Conservation (phyloP, 306 rosid species). For the Styphnolobium japonicum region DNA sequence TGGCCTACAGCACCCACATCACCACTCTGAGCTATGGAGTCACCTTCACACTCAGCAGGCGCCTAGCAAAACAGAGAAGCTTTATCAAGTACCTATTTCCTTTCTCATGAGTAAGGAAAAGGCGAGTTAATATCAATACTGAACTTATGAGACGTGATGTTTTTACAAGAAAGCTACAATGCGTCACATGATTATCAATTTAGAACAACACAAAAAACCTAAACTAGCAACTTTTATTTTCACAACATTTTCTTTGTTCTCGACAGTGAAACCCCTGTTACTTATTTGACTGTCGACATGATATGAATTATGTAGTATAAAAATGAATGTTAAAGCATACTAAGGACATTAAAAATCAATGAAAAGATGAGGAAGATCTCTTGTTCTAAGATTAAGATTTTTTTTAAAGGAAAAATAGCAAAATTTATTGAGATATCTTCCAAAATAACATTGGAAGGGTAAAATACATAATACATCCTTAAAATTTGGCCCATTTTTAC, state of each 20-base stretch:
- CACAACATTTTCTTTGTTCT: background rate
- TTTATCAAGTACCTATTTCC: conserved; percentile 19
- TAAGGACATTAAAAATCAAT: background rate
- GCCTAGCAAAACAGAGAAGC: conserved; percentile 51
- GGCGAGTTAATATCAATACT: background rate
- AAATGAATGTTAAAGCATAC: background rate
- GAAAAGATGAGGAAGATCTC: no score
- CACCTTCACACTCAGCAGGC: conserved; percentile 92
- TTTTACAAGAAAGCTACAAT: background rate
- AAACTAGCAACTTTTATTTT: background rate
- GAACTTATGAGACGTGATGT: background rate
- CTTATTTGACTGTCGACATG: background rate
- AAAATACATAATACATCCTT: no score
- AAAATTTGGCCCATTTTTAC: no score
- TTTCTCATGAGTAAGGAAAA: conserved; percentile 12
- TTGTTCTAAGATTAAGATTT: no score
- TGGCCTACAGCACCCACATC: conserved; percentile 94
- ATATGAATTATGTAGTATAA: background rate
- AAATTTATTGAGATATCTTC: no score
- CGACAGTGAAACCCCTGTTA: background rate
- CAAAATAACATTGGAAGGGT: no score
- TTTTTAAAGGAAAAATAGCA: no score
- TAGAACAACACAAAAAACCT: conserved; percentile 14
- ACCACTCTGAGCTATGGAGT: conserved; percentile 86
- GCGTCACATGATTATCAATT: background rate